phyloP scores from a whole-genome alignment of 2,329 filamentous ascomycete species.

The Cryphonectria naterciae region DNA sequence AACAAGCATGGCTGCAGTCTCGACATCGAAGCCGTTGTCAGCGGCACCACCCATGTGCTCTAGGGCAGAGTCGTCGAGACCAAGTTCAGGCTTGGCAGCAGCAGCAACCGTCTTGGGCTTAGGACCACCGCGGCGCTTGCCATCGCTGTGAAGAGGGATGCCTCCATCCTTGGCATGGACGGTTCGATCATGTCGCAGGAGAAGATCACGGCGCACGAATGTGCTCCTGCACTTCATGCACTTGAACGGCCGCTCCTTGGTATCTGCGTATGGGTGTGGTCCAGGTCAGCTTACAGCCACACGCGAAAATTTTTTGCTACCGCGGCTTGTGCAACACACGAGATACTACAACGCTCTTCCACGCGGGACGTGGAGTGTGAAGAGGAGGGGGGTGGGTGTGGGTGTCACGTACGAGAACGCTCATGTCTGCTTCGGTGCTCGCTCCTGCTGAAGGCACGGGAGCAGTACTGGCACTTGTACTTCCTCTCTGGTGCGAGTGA shows the following conservation, averaged over 20 bases:
- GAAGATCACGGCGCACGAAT: slow-evolving; percentile 94
- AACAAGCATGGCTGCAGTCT: slow-evolving; percentile 98
- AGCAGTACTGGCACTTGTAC: slow-evolving; percentile 99
- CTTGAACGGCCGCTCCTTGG: slow-evolving; percentile 98
- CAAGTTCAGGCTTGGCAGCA: slow-evolving; percentile 65
- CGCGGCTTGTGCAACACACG: slow-evolving; percentile 22
- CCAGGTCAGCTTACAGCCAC: slow-evolving; percentile 15
- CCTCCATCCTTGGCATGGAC: slow-evolving; percentile 98
- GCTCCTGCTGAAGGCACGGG: slow-evolving; percentile 94
- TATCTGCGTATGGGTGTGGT: slow-evolving; percentile 63
- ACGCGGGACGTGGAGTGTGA: too few relatives aligned
- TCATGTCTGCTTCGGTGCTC: slow-evolving; percentile 97
- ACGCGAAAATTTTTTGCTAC: slow-evolving; percentile 1
- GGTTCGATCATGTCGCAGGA: slow-evolving; percentile 95
- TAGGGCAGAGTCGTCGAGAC: slow-evolving; percentile 81
- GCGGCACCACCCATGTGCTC: slow-evolving; percentile 92
- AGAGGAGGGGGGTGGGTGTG: slow-evolving; percentile 5
- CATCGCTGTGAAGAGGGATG: slow-evolving; percentile 89
- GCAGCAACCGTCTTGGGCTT: slow-evolving; percentile 67
- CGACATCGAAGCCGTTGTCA: slow-evolving; percentile 87
- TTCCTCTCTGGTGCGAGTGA: slow-evolving; percentile 88
- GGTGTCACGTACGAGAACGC: slow-evolving; percentile 84
- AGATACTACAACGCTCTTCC: background rate
- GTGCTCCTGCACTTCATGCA: slow-evolving; percentile 98
- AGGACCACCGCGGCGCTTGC: slow-evolving; percentile 77